Percentiles rank a stretch among this genome's conserved stretches.
These are phyloP conservation scores for Xylaria palmicola DNA, from an alignment of 495 filamentous ascomycete genomes.

Conservation along the genomic window DNA sequence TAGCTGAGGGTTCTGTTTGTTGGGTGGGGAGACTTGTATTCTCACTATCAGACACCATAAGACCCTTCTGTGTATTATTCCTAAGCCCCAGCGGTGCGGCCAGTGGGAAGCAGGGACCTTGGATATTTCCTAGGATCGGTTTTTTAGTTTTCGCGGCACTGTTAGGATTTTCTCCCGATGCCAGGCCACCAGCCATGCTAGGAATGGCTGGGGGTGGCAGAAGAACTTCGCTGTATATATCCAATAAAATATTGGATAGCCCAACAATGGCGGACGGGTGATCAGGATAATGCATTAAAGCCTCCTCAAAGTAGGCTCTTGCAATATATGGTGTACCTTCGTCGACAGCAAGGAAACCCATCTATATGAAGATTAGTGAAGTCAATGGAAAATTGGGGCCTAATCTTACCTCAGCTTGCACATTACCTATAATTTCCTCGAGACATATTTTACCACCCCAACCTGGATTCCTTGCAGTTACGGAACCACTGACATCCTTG, in stretches of 20 bases:
- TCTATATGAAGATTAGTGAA: constrained; percentile 40
- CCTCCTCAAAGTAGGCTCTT: constrained; percentile 72
- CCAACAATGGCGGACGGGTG: constrained; percentile 79
- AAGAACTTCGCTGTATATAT: constrained; percentile 71
- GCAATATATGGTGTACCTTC: constrained; percentile 65
- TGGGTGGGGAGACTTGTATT: constrained; percentile 1
- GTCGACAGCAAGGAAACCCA: constrained; percentile 64
- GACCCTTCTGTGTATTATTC: background rate
- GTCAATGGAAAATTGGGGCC: background rate
- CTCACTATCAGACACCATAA: constrained; percentile 4
- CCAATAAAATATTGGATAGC: constrained; percentile 79
- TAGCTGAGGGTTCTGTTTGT: constrained; percentile 13
- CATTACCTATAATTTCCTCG: constrained; percentile 78
- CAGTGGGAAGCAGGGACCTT: constrained; percentile 22
- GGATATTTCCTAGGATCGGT: background rate
- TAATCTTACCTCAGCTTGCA: constrained; percentile 66
- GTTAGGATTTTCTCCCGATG: constrained; percentile 14
- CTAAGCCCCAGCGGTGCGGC: constrained; percentile 44
- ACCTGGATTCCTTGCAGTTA: constrained; percentile 56
- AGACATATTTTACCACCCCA: constrained; percentile 75
- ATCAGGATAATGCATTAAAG: constrained; percentile 69
- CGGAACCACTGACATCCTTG: constrained; percentile 47
- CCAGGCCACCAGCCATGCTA: constrained; percentile 31
- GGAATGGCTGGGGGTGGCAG: constrained; percentile 47
- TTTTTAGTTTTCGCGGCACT: constrained; percentile 17